Evolutionary conservation across 2,329 filamentous ascomycete genomes (phyloP).

Genomic region (Thelonectria blattea): DNA sequence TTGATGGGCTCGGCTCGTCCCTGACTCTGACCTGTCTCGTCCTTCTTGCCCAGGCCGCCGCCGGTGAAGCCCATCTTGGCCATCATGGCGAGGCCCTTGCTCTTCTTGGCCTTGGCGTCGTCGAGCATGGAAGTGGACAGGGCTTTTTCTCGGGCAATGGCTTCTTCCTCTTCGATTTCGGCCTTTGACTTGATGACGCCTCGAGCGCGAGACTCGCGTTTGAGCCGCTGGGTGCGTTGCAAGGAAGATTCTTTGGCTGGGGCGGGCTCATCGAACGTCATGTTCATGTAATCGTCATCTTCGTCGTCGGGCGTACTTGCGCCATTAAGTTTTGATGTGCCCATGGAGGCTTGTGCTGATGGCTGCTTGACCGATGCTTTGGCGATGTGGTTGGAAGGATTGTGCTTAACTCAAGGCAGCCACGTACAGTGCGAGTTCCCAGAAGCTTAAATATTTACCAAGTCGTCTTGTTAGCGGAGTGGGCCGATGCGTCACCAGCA

Average conservation of each 20-base stretch:
- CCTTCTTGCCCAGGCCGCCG: slow-evolving; percentile 69
- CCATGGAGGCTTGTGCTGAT: slow-evolving; percentile 14
- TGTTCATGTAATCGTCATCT: slow-evolving; percentile 97
- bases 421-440: too few relatives aligned
- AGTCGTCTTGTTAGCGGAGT: too few relatives aligned
- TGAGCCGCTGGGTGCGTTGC: slow-evolving; percentile 59
- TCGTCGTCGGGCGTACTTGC: slow-evolving; percentile 59
- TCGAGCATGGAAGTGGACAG: slow-evolving; percentile 77
- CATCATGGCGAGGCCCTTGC: slow-evolving; percentile 96
- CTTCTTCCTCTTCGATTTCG: slow-evolving; percentile 78
- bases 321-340: slow-evolving; percentile 16
- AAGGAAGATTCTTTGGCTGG: slow-evolving; percentile 60
- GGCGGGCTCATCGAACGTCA: slow-evolving; percentile 78
- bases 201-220: slow-evolving; percentile 70
- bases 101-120: slow-evolving; percentile 60
- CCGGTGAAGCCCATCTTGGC: slow-evolving; percentile 92
- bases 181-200: slow-evolving; percentile 79
- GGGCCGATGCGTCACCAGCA: too few relatives aligned
- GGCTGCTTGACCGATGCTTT: too few relatives aligned
- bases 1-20: slow-evolving; percentile 72
- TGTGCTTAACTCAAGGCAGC: too few relatives aligned
- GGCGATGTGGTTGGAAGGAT: neutral
- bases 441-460: too few relatives aligned
- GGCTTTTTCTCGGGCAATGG: slow-evolving; percentile 74
- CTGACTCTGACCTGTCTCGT: slow-evolving; percentile 50